Base-by-base conservation (phyloP, 1,284 basidiomycete species). In the Fistulinella cinereoalba region DNA sequence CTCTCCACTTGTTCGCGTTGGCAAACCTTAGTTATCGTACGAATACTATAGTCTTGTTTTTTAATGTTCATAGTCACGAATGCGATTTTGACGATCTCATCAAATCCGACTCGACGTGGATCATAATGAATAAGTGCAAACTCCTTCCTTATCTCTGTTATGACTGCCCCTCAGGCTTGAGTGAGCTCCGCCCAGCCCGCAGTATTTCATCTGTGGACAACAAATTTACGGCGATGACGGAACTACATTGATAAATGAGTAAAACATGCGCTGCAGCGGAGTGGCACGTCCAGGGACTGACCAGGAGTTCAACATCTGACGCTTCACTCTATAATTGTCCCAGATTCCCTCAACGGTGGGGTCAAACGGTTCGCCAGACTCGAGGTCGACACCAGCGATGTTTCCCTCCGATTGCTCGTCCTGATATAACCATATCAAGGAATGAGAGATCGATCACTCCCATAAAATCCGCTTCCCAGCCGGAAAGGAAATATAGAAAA, bases 261-360 rank as follows among this genome's bases (percentile, higher is more conserved):
- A 47, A 47, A 61, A 53, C 49, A 62, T 42, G 44, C 54, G 51
- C 49, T 37, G 46, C 50, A 49, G 37, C n/a, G 49, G 8, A 38
- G 27, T 45, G 29, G 27, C 44, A 41, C 41, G 43, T 41, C 43
- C 34, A 36, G 38, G n/a, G n/a, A 66, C 83, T 65, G 60, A 92
- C 92, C 90, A 91, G 62, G 92, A 95, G 66, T 99, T 96, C 47
- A 99, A 73, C 93, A 99, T 97, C 65, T 99, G 97, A 53, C 96
- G 78, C 76, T 99, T 99, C 52, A 99, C 97, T 50, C 97, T 79
- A 69, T 97, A 99, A 71, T 99, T 99, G 70, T 99, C 97, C 95
- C 96, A 99, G 16, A 99, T 85, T 32, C 97, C 97, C 63, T 93
- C 88, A 4, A 92, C 85, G 13, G 92, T 88, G 6, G 97, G 96